phyloP scores from a whole-genome alignment of 2,329 filamentous ascomycete species.

The Sporothrix brunneoviolacea region DNA sequence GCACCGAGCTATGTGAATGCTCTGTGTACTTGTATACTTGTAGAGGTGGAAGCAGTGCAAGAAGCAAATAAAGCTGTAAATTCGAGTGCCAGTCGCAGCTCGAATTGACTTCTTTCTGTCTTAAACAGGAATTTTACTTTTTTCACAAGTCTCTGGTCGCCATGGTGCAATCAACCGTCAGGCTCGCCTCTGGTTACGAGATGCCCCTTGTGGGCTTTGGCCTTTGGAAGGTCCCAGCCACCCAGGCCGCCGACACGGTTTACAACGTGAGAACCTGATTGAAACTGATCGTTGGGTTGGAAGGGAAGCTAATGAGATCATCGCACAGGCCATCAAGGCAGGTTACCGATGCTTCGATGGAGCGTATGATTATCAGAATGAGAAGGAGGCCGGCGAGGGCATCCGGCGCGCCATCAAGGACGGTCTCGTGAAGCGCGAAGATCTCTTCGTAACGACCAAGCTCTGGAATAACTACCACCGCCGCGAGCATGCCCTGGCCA shows the following conservation, averaged over 20 bases:
- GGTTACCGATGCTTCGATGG: conserved; percentile 48
- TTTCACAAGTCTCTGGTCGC: no score
- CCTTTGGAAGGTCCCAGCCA: conserved; percentile 34
- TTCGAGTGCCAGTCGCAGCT: no score
- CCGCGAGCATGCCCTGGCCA: conserved; percentile 54
- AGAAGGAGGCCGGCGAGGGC: conserved; percentile 58
- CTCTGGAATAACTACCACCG: conserved; percentile 56
- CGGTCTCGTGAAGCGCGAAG: conserved; percentile 55
- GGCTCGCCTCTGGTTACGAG: conserved; percentile 19
- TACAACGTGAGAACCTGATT: conserved; percentile 40
- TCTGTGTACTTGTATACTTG: no score
- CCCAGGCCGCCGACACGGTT: conserved; percentile 41
- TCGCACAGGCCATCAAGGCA: conserved; percentile 42
- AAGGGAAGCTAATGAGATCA: no score
- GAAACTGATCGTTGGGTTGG: no score
- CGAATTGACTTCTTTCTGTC: no score
- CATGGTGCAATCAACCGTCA: conserved; percentile 10
- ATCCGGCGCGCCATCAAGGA: conserved; percentile 51
- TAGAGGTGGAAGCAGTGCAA: no score
- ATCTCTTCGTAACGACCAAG: conserved; percentile 57
- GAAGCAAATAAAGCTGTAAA: no score
- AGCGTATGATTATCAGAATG: conserved; percentile 56
- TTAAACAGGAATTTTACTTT: no score
- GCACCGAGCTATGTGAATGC: no score
- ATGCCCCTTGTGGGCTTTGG: conserved; percentile 36